These are phyloP conservation scores for Puccinia triticina DNA, from an alignment of 1,284 basidiomycete genomes.

Conservation along the genomic window DNA sequence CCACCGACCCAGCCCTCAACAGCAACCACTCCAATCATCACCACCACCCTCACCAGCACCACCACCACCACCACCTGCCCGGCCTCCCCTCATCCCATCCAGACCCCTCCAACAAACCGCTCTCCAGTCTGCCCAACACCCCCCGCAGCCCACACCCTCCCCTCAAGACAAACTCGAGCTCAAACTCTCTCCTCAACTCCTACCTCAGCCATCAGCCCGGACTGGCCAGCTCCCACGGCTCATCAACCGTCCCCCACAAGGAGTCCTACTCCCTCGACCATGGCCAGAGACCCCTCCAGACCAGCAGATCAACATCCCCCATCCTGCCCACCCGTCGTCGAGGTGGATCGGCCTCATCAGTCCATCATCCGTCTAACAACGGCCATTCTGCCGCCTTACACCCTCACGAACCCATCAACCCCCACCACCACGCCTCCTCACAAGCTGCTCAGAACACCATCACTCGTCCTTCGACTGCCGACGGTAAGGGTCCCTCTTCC, in stretches of 20 bases:
- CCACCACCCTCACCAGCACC: not conserved
- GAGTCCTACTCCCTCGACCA: slow-evolving; percentile 23
- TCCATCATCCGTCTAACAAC: not conserved
- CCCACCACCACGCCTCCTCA: not conserved
- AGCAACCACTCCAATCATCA: slow-evolving; percentile 8
- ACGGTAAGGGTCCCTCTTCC: not conserved
- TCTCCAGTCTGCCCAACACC: slow-evolving; percentile 29
- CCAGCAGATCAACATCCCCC: slow-evolving; percentile 11
- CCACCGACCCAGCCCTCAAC: not conserved
- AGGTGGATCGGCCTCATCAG: slow-evolving; percentile 22
- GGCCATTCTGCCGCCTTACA: not conserved
- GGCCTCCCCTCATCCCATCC: not conserved
- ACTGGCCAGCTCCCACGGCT: not conserved
- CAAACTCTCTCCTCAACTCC: slow-evolving; percentile 1
- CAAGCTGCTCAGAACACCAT: not conserved
- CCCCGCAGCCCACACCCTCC: not conserved
- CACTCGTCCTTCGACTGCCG: slow-evolving; percentile 20
- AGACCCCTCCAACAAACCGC: not conserved
- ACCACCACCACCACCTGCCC: not conserved
- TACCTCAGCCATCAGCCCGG: slow-evolving; percentile 12
- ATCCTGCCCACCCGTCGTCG: not conserved
- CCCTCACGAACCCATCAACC: not conserved
- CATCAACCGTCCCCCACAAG: not conserved
- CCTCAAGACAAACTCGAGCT: not conserved
- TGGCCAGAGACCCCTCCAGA: not conserved